phyloP scores from a whole-genome alignment of 108 stramenopile genomes.

The Licmophora abbreviata region DNA sequence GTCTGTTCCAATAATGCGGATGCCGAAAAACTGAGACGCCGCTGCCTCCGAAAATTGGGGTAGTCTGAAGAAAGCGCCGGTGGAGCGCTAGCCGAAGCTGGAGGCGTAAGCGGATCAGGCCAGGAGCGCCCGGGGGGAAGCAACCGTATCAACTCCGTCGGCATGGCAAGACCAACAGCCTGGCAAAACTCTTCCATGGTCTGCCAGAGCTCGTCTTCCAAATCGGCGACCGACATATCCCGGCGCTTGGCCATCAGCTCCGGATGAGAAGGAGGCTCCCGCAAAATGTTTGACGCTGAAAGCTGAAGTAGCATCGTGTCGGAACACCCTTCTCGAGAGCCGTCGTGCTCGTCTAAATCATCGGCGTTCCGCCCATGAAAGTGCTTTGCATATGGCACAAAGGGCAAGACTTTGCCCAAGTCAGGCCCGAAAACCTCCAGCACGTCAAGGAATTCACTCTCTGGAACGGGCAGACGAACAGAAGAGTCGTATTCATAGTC shows the following conservation, averaged over 20 bases:
- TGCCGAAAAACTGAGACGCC: slow-evolving; percentile 51
- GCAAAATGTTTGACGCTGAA: neutral
- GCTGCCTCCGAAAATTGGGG: slow-evolving; percentile 52
- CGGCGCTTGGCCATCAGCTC: neutral
- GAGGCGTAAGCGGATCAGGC: neutral
- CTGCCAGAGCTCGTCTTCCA: slow-evolving; percentile 32
- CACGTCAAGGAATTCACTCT: slow-evolving; percentile 22
- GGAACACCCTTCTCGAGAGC: neutral
- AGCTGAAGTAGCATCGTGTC: neutral
- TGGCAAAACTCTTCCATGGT: slow-evolving; percentile 32
- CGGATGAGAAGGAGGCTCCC: neutral
- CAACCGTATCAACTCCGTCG: slow-evolving; percentile 21
- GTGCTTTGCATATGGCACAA: slow-evolving; percentile 34
- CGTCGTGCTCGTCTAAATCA: neutral
- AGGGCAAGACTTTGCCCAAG: slow-evolving; percentile 46
- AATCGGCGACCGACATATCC: slow-evolving; percentile 8
- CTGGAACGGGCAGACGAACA: slow-evolving; percentile 23
- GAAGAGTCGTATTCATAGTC: slow-evolving; percentile 59
- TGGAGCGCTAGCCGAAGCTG: neutral
- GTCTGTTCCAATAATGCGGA: slow-evolving; percentile 39
- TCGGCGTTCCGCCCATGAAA: neutral
- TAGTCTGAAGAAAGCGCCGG: slow-evolving; percentile 23
- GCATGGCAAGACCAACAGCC: slow-evolving; percentile 12
- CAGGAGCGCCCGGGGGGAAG: slow-evolving; percentile 14
- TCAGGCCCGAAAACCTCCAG: slow-evolving; percentile 39